Evolutionary conservation across 345 rosid genomes (phyloP), one percentile per base, ranked within the genome.

Genomic region (Salix koriyanagi): DNA sequence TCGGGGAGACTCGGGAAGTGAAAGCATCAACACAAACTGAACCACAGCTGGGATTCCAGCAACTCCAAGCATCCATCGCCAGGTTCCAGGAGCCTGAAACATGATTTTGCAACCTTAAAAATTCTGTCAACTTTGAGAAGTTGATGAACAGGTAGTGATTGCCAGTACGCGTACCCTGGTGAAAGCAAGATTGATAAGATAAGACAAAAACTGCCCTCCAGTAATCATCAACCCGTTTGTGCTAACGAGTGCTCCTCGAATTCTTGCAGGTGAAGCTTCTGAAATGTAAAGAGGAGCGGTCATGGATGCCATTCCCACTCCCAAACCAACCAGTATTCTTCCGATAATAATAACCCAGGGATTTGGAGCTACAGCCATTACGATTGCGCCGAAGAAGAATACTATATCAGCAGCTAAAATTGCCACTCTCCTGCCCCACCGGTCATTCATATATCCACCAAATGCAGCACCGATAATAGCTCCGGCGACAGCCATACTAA

Each of bases 271-370:
- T 26, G 97, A 94, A 25, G 94, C 86, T 75, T 94, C 97, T 0
- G 98, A 94, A 28, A 94, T 94, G 74, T 94, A 94, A 48, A 92
- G 94, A 34, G 97, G 97, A 0, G 98, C 76, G 0, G 97, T 91
- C 97, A 95, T 95, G 67, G 99, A 95, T 67, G 97, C 97, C 99
- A 93, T 95, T 62, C 99, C 99, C 4, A 95, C 99, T 13, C 99
- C 99, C 11, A 91, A 79, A 5, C 99, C 99, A 21, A 93, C 93
- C 3, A 93, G 84, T 62, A 93, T 68, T 71, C 97, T 89, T 7
- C 97, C 99, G 4, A 95, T 0, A 56, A 93, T 85, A 67, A 93
- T 86, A 66, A 95, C 86, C 91, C 92, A 88, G 1, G 99, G 96
- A 56, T 84, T 91, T 0, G 95, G 94, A 79, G 99, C 91, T 12